Evolutionary conservation across 768 basidiomycete species (phyloP), one percentile per base, ranked within the genome.

Genomic region (Amanita inopinata): DNA sequence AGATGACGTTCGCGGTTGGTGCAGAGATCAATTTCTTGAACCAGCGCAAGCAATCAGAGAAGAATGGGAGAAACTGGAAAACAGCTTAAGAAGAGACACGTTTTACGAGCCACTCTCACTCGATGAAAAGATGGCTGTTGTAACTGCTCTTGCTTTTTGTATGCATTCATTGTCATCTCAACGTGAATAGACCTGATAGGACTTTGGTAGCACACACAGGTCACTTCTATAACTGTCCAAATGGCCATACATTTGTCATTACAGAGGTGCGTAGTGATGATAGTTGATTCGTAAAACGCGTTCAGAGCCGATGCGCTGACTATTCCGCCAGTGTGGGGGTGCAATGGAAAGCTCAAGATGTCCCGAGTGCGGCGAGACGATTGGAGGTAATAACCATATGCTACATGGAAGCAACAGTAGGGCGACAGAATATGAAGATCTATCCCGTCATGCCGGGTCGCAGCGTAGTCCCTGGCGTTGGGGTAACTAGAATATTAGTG

Each of bases 211-310:
- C 58, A 6, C 59, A 61, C 5, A 57, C 63, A 2, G 70, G 70
- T 0, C 71, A 73, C 49, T 73, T 66, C 46, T 73, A 70, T 43
- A 67, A 63, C 12, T 76, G 74, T 43, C 66, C 60, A 0, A 80
- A 80, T 38, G 80, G 80, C 0, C 80, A 83, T 49, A 63, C 70
- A 0, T 82, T 75, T 43, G 71, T 76, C 1, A 80, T 83, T 24
- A 58, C 54, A 0, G 71, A 80, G 54, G 76, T 80, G 44, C 20
- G 62, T 49, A n/a, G n/a, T n/a, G n/a, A n/a, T n/a, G n/a, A n/a
- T n/a, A n/a, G n/a, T n/a, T n/a, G 30, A 38, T 4, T 32, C 2
- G 10, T 25, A 17, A 23, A 5, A 14, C 5, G 10, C 5, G 10
- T n/a, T 45, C 19, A 38, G 20, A 27, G 25, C 10, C 19, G 12